Evolutionary conservation across 2,329 filamentous ascomycete genomes (phyloP), one percentile per base, ranked within the genome.

Genomic region (Calonectria pseudoreteaudii): DNA sequence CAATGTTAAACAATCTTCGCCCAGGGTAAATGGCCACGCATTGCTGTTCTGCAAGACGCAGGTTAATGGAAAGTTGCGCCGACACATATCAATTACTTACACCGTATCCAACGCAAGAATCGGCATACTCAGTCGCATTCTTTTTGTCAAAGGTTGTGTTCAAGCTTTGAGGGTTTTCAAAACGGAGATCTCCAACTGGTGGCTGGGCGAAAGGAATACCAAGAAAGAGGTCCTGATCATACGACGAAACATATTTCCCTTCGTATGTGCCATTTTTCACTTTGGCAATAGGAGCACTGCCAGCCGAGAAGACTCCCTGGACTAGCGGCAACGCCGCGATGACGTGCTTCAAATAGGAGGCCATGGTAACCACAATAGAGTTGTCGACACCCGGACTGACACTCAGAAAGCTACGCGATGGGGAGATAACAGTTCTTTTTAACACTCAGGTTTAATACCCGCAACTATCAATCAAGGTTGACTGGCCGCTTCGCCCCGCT

Each of bases 101-200:
- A 36, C 78, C 78, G 60, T 79, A 79, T 11, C 78, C 78, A 2
- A 79, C 78, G n/a, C 78, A 79, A 53, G 77, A 79, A 11, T 77
- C 77, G 3, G 77, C 78, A 69, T 79, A 79, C 34, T 79, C 70
- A 4, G 75, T 79, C 0, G 76, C 78, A n/a, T 73, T 76, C 5
- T 64, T 74, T 2, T 70, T 70, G 0, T 74, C 47, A 14, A 79
- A 79, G 0, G 62, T 71, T 4, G 69, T 47, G 20, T 70, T 70
- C 28, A 70, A 18, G 49, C 60, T 70, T n/a, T 70, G 68, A 2
- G 68, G 68, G 36, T 70, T 70, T 52, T 58, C 36, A 49, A 66
- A 47, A 11, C 68, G 68, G 6, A 70, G 60, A 4, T 70, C 49
- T 20, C 60, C 60, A 18, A 70, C 68, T 9, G 68, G 68, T 3